phyloP scores from a whole-genome alignment of 2,329 filamentous ascomycete species.

The Xylaria arbuscula region DNA sequence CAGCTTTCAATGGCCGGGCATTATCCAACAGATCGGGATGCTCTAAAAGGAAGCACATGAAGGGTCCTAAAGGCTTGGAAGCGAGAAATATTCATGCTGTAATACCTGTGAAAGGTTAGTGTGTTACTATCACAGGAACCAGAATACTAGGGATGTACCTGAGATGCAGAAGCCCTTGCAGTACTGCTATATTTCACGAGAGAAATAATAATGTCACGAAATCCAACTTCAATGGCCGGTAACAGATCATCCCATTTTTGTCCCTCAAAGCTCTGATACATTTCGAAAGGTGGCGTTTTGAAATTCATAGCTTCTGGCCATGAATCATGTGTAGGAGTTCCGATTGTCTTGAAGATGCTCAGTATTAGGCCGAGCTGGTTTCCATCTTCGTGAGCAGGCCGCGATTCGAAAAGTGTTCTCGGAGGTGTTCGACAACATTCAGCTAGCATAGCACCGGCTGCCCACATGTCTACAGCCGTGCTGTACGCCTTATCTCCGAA shows the following conservation, averaged over 20 bases:
- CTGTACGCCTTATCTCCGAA: constrained; percentile 84
- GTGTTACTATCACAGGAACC: background rate
- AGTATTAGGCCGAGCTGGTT: constrained; percentile 91
- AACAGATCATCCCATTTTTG: constrained; percentile 78
- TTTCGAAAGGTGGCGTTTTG: constrained; percentile 84
- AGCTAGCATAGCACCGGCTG: constrained; percentile 82
- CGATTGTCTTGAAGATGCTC: constrained; percentile 91
- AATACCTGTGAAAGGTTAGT: constrained; percentile 32
- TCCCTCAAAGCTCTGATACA: constrained; percentile 80
- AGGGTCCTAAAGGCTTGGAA: background rate
- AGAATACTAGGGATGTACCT: constrained; percentile 55
- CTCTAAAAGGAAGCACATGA: background rate
- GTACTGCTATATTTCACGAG: constrained; percentile 80
- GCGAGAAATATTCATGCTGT: constrained; percentile 23
- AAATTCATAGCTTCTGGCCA: constrained; percentile 85
- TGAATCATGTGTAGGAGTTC: constrained; percentile 80
- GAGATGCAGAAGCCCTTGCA: constrained; percentile 72
- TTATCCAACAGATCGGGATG: background rate
- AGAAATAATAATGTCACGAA: constrained; percentile 72
- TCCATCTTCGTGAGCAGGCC: constrained; percentile 77
- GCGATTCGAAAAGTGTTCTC: constrained; percentile 82
- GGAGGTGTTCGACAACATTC: constrained; percentile 71
- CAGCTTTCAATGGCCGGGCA: background rate
- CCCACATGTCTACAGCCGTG: constrained; percentile 86
- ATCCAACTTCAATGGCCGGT: constrained; percentile 66